Evolutionary conservation across 371 early-diverging fungal genomes (phyloP).

Genomic region (Haplosporangium sp.): DNA sequence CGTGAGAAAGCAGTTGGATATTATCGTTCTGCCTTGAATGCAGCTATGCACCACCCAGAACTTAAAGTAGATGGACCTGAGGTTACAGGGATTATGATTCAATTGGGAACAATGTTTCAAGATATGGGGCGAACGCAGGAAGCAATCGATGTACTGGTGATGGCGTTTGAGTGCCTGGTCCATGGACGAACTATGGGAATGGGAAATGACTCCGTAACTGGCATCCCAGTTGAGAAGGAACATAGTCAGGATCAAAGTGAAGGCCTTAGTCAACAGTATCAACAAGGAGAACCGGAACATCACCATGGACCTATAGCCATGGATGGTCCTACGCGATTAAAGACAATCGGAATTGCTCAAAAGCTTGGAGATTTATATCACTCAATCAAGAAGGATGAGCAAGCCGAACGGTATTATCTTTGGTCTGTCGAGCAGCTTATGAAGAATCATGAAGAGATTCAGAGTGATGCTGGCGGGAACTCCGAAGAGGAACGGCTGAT

Average conservation of each 20-base stretch:
- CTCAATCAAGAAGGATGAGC: constrained; percentile 60
- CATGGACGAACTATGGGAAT: constrained; percentile 44
- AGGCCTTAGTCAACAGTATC: neutral
- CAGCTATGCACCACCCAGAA: constrained; percentile 61
- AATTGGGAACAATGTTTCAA: constrained; percentile 65
- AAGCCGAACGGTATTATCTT: constrained; percentile 71
- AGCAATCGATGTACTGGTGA: constrained; percentile 63
- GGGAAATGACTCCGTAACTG: constrained; percentile 7
- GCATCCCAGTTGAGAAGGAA: neutral
- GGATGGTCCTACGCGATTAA: constrained; percentile 61
- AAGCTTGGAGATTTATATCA: constrained; percentile 70
- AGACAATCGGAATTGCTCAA: constrained; percentile 68
- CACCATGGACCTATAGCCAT: constrained; percentile 13
- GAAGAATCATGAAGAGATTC: constrained; percentile 24
- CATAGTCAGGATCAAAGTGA: neutral
- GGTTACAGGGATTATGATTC: constrained; percentile 75
- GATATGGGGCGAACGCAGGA: constrained; percentile 63
- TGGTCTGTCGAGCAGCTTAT: constrained; percentile 73
- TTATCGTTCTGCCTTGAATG: constrained; percentile 62
- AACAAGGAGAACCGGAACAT: constrained; percentile 2
- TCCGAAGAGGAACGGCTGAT: constrained; percentile 16
- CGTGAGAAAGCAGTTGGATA: constrained; percentile 60
- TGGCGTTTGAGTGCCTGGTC: constrained; percentile 60
- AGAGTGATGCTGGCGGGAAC: neutral
- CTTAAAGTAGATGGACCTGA: constrained; percentile 64